phyloP scores from a whole-genome alignment of 2,329 filamentous ascomycete species.

The Trichoderma brevicompactum region DNA sequence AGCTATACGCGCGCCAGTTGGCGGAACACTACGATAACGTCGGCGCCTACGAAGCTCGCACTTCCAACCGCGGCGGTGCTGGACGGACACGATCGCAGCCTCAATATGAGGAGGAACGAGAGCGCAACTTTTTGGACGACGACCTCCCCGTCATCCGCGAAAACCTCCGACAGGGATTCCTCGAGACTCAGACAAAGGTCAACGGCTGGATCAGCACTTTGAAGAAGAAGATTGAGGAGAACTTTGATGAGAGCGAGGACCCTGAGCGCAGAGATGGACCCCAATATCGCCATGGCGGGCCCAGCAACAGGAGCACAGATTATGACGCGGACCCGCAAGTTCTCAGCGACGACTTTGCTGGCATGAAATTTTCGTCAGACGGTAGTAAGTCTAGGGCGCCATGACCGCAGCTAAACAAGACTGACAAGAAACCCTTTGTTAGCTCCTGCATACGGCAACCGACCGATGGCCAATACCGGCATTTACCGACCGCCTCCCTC shows the following conservation, averaged over 20 bases:
- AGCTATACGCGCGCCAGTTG: constrained; percentile 87
- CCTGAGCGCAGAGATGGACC: constrained; percentile 38
- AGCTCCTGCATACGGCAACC: constrained; percentile 47
- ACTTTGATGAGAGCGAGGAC: constrained; percentile 72
- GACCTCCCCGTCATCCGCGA: constrained; percentile 92
- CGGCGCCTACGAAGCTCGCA: constrained; percentile 61
- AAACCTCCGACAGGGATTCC: constrained; percentile 90
- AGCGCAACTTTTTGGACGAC: constrained; percentile 93
- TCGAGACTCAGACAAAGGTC: constrained; percentile 90
- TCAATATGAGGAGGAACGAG: constrained; percentile 51
- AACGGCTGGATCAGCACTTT: constrained; percentile 91
- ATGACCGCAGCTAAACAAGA: not conserved
- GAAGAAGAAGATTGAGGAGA: constrained; percentile 92
- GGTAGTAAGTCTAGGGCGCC: constrained; percentile 56
- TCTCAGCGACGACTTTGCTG: constrained; percentile 84
- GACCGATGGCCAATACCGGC: constrained; percentile 74
- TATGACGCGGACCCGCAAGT: constrained; percentile 96
- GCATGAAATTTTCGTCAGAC: constrained; percentile 65
- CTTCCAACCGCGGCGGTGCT: constrained; percentile 50
- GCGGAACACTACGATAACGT: constrained; percentile 83
- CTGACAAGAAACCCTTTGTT: constrained; percentile 30
- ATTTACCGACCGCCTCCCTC: constrained; percentile 73
- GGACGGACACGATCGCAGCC: constrained; percentile 43
- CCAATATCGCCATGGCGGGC: constrained; percentile 58
- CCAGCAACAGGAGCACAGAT: constrained; percentile 76